Percentiles rank a stretch among this genome's conserved stretches.
Conservation (phyloP, 805 yeast genomes). For the Candida taoyuanica region DNA sequence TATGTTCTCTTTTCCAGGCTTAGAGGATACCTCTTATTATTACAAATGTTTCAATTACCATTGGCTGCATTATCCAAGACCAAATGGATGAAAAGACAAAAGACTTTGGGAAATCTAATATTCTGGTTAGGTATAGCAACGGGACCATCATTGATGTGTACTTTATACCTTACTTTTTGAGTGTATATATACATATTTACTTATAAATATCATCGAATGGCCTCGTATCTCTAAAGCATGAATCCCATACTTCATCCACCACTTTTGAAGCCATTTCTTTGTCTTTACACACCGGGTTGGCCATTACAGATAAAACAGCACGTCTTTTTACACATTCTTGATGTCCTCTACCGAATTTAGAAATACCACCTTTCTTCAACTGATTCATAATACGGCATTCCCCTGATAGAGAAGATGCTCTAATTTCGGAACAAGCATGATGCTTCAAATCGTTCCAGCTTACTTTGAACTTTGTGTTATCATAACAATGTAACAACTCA, state of each 20-base stretch:
- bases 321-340: slow-evolving; percentile 88
- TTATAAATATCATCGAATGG: slow-evolving; percentile 91
- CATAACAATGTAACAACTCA: slow-evolving; percentile 91
- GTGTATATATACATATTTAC: slow-evolving; percentile 4
- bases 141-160: slow-evolving; percentile 86
- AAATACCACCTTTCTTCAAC: slow-evolving; percentile 43
- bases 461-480: slow-evolving; percentile 80
- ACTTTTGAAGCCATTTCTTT: slow-evolving; percentile 70
- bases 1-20: slow-evolving; percentile 73
- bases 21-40: slow-evolving; percentile 71
- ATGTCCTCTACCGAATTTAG: slow-evolving; percentile 69
- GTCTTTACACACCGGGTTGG: slow-evolving; percentile 77
- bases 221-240: slow-evolving; percentile 91
- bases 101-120: slow-evolving; percentile 67
- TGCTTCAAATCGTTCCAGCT: slow-evolving; percentile 83
- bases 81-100: slow-evolving; percentile 48
- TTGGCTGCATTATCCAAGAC: slow-evolving; percentile 61
- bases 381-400: slow-evolving; percentile 92
- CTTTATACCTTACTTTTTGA: slow-evolving; percentile 73
- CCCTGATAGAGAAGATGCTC: slow-evolving; percentile 91
- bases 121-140: slow-evolving; percentile 91
- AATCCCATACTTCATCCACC: slow-evolving; percentile 85
- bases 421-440: slow-evolving; percentile 94
- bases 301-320: slow-evolving; percentile 78
- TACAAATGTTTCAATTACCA: slow-evolving; percentile 90